These are phyloP conservation scores for Mycena amicta DNA, from an alignment of 768 basidiomycete species.

Conservation along the genomic window DNA sequence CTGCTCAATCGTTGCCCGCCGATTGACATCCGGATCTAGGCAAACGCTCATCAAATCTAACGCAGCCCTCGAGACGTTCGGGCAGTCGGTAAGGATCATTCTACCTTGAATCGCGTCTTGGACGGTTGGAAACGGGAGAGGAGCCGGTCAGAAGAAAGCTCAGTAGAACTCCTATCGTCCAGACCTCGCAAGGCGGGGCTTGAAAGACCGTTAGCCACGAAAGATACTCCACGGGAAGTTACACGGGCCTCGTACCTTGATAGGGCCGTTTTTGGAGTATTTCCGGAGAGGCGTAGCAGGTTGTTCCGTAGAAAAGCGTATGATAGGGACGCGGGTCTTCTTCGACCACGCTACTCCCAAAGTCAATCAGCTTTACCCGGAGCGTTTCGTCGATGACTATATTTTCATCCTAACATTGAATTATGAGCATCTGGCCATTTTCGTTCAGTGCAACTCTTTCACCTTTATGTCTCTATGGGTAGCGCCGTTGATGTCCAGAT, in stretches of 20 bases:
- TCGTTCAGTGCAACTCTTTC: neutral
- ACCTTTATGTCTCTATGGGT: conserved; percentile 91
- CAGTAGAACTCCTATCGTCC: conserved; percentile 93
- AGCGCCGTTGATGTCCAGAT: conserved; percentile 81
- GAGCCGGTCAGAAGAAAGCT: conserved; percentile 92
- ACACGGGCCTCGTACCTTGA: too few relatives aligned
- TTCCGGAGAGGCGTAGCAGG: conserved; percentile 95
- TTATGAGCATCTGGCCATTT: neutral
- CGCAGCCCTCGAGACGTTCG: conserved; percentile 47
- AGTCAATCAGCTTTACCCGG: conserved; percentile 94
- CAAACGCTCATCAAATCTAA: conserved; percentile 73
- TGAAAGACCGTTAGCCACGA: too few relatives aligned
- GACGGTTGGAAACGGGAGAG: conserved; percentile 89
- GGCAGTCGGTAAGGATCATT: conserved; percentile 52
- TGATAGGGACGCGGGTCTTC: conserved; percentile 74
- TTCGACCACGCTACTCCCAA: conserved; percentile 83
- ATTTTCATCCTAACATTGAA: conserved; percentile 70
- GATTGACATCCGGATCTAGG: conserved; percentile 80
- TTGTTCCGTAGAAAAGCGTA: conserved; percentile 86
- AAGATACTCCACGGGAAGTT: too few relatives aligned
- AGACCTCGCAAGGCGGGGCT: conserved; percentile 95
- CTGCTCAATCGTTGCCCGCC: conserved; percentile 79
- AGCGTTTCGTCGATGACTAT: conserved; percentile 75
- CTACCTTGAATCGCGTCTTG: conserved; percentile 74
- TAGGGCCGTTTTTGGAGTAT: conserved; percentile 87